Percentiles rank a stretch among this genome's conserved stretches.
Evolutionary conservation across 2,329 filamentous ascomycete genomes (phyloP).

Genomic region (Lasiodiplodia sp.): DNA sequence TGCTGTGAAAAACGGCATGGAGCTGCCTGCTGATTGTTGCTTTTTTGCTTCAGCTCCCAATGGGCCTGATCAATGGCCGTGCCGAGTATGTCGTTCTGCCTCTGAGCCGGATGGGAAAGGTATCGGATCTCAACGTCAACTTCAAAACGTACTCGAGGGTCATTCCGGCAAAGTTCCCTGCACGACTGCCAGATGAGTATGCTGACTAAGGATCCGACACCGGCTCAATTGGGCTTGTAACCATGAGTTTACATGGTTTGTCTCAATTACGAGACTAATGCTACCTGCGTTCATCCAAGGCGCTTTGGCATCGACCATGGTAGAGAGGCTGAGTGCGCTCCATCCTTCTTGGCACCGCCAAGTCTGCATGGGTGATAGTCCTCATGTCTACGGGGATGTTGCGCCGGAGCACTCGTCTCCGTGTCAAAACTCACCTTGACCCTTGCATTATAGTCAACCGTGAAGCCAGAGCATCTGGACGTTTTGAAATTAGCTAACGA

Average conservation of each 20-base stretch:
- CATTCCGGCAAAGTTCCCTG: slow-evolving; percentile 40
- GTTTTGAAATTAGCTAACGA: background rate
- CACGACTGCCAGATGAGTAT: slow-evolving; percentile 30
- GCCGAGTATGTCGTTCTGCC: slow-evolving; percentile 78
- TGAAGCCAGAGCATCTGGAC: background rate
- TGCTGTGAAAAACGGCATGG: background rate
- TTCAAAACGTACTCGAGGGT: slow-evolving; percentile 50
- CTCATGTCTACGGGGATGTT: background rate
- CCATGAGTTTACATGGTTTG: background rate
- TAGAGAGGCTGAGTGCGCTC: background rate
- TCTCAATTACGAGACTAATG: background rate
- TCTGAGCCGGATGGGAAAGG: slow-evolving; percentile 60
- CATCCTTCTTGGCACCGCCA: background rate
- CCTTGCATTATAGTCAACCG: background rate
- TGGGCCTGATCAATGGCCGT: slow-evolving; percentile 75
- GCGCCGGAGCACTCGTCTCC: background rate
- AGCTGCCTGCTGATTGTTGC: background rate
- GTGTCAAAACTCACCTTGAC: background rate
- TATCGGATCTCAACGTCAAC: slow-evolving; percentile 63
- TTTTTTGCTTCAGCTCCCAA: slow-evolving; percentile 60
- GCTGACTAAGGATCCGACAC: background rate
- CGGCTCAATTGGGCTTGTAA: background rate
- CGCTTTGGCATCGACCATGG: background rate
- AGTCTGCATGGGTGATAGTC: background rate
- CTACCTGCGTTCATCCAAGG: background rate